These are phyloP conservation scores for Spinacia oleracea DNA, from an alignment of 179 eudicot species.

Conservation along the genomic window DNA sequence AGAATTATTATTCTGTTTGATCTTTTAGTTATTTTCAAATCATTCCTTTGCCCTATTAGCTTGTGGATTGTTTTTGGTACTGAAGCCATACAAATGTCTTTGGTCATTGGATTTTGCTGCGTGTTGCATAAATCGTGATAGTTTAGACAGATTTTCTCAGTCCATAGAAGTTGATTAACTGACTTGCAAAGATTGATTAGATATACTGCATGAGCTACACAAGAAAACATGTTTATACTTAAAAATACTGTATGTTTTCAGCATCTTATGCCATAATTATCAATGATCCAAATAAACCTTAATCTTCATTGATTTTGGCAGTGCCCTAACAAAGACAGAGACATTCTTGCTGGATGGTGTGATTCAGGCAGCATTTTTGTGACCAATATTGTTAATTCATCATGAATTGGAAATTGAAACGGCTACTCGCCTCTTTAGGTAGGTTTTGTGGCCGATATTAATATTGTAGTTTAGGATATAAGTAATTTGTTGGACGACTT, in stretches of 20 bases:
- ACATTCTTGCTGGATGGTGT: constrained; percentile 71
- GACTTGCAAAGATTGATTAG: neutral
- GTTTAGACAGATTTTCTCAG: neutral
- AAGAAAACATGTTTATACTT: neutral
- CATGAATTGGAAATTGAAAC: too few relatives aligned
- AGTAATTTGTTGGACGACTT: neutral
- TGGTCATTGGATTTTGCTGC: neutral
- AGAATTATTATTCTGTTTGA: neutral
- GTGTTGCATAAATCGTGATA: neutral
- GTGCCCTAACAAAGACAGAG: constrained; percentile 52
- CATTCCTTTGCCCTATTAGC: neutral
- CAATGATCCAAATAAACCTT: neutral
- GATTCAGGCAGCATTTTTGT: constrained; percentile 73
- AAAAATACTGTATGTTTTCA: neutral
- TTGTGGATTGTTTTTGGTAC: neutral
- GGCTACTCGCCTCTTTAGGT: too few relatives aligned
- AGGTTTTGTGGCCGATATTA: too few relatives aligned
- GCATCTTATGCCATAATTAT: neutral
- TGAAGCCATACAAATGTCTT: neutral
- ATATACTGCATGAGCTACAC: neutral
- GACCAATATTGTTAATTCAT: too few relatives aligned
- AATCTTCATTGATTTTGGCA: constrained; percentile 27
- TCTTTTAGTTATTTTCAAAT: neutral
- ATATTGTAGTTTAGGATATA: constrained; percentile 19
- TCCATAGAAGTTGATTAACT: neutral